These are phyloP conservation scores for Thalassiosira profunda DNA, from an alignment of 108 stramenopile genomes.

Conservation along the genomic window DNA sequence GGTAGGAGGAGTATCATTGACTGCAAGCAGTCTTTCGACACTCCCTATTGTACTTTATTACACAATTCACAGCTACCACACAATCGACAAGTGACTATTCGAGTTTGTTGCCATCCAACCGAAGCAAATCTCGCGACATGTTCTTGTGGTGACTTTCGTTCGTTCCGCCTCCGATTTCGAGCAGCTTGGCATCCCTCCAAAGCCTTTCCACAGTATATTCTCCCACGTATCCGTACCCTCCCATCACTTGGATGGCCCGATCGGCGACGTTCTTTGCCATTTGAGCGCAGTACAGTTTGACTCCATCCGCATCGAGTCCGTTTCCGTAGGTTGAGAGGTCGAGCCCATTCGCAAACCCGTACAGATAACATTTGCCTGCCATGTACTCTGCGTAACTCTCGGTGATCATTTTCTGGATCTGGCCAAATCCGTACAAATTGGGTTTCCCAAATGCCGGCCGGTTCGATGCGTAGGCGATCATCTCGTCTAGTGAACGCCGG, in stretches of 20 bases:
- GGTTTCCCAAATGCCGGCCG: constrained; percentile 93
- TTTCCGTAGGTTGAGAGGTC: constrained; percentile 86
- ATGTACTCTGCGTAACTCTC: constrained; percentile 98
- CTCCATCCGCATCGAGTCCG: constrained; percentile 97
- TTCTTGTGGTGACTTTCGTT: constrained; percentile 99
- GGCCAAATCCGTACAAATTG: constrained; percentile 89
- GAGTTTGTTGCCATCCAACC: constrained; percentile 44
- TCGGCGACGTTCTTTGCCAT: constrained; percentile 98
- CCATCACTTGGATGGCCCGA: constrained; percentile 97
- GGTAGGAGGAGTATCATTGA: no score
- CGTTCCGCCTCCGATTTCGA: constrained; percentile 99
- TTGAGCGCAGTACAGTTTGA: constrained; percentile 95
- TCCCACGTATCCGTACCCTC: constrained; percentile 98
- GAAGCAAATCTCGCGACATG: constrained; percentile 85
- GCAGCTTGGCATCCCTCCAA: constrained; percentile 98
- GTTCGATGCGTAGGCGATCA: constrained; percentile 91
- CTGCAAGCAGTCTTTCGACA: no score
- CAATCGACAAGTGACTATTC: constrained; percentile 44
- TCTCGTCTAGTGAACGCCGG: constrained; percentile 91
- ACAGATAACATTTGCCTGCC: constrained; percentile 95
- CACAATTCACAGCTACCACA: no score
- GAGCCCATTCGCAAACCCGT: constrained; percentile 83
- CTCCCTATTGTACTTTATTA: no score
- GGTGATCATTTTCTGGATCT: constrained; percentile 94
- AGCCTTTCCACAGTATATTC: constrained; percentile 98